These are phyloP conservation scores for Datisca glomerata DNA, from an alignment of 306 rosid genomes.

Conservation along the genomic window DNA sequence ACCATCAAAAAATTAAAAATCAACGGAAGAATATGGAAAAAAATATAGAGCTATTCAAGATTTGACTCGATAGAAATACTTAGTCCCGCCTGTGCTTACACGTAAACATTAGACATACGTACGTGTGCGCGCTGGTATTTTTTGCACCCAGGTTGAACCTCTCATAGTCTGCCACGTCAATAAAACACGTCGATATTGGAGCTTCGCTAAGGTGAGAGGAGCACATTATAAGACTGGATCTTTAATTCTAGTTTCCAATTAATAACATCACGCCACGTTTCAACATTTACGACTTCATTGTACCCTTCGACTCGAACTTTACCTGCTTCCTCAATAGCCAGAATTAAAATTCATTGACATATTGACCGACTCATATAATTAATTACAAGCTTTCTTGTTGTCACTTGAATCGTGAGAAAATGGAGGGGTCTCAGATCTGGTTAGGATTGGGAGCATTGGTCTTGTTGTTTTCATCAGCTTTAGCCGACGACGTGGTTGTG, in stretches of 20 bases:
- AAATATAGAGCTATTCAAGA: too few relatives aligned
- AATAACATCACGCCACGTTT: not conserved
- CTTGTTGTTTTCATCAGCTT: conserved; percentile 27
- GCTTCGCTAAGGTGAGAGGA: not conserved
- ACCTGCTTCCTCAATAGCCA: conserved; percentile 4
- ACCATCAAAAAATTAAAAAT: too few relatives aligned
- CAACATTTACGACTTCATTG: not conserved
- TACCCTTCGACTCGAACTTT: conserved; percentile 3
- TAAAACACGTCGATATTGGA: conserved; percentile 5
- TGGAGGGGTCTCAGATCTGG: conserved; percentile 34
- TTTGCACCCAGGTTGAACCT: too few relatives aligned
- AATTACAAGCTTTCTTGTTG: too few relatives aligned
- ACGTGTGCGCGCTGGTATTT: too few relatives aligned
- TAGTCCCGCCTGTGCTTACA: too few relatives aligned
- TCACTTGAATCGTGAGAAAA: too few relatives aligned
- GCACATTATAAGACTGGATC: not conserved
- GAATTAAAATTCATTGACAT: not conserved
- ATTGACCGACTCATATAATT: too few relatives aligned
- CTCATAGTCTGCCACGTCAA: conserved; percentile 10
- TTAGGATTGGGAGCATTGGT: conserved; percentile 27
- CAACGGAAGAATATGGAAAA: too few relatives aligned
- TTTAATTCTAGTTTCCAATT: not conserved
- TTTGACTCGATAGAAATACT: too few relatives aligned
- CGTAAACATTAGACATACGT: too few relatives aligned
- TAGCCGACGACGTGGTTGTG: conserved; percentile 61